phyloP scores from a whole-genome alignment of 2,329 filamentous ascomycete species.

The Didymella pomorum region DNA sequence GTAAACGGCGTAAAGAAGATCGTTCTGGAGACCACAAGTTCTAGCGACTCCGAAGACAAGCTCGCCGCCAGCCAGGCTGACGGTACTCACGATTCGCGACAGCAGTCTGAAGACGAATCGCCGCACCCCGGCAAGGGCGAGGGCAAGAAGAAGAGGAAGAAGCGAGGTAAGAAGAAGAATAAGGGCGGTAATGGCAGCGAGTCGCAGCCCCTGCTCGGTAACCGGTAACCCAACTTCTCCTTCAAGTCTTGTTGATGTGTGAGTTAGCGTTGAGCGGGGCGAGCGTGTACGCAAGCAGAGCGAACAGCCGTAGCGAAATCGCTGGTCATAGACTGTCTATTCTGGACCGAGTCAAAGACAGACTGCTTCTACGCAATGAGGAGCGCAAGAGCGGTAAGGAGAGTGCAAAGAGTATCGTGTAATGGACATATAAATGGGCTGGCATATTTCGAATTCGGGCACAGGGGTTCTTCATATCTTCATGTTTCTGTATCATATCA shows the following conservation, averaged over 20 bases:
- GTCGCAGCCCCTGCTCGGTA: constrained; percentile 44
- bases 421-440: constrained; percentile 8
- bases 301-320: not conserved
- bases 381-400: not conserved
- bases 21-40: constrained; percentile 73
- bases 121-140: constrained; percentile 40
- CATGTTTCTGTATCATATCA: constrained; percentile 12
- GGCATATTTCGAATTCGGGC: not conserved
- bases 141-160: constrained; percentile 49
- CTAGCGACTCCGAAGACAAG: constrained; percentile 54
- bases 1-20: constrained; percentile 78
- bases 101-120: constrained; percentile 34
- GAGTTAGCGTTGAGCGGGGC: constrained; percentile 1
- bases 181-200: constrained; percentile 39
- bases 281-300: not conserved
- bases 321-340: not conserved
- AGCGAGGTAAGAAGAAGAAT: constrained; percentile 51
- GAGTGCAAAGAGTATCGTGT: not conserved
- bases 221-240: constrained; percentile 17
- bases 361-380: not conserved
- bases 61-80: constrained; percentile 28
- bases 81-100: constrained; percentile 28
- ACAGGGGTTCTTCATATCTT: not conserved
- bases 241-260: constrained; percentile 14
- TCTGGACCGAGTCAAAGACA: not conserved